Evolutionary conservation across 1,284 basidiomycete genomes (phyloP), one percentile per base, ranked within the genome.

Genomic region (Malassezia caprae): DNA sequence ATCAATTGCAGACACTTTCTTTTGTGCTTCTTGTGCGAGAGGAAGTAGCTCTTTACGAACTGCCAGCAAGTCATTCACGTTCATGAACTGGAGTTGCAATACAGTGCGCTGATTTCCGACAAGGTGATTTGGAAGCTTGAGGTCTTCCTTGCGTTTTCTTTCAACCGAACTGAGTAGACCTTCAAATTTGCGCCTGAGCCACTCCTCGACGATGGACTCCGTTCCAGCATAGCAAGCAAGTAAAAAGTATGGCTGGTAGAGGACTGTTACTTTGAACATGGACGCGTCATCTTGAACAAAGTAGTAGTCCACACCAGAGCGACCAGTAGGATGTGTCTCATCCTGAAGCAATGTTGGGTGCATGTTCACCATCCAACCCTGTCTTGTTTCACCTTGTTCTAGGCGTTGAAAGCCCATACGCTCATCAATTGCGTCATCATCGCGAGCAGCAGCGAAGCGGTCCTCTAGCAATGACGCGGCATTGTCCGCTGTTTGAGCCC

Each of bases 221-320:
- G 85, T 86, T 1, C 90, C 90, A 52, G 78, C 59, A 84, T 65
- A 64, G 82, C 87, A 93, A 2, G 85, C 85, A 60, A 98, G 85
- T 62, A 82, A 82, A 68, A 99, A 96, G 76, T 98, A 98, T 0
- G 94, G 94, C 73, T 96, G 88, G 69, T 93, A 93, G 51, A 84
- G 81, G 56, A 88, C 80, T 1, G 93, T 98, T 62, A 83, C 85
- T 75, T 98, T 98, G 81, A 99, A 98, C 83, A 88, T 88, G 30
- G 82, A 83, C 4, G 93, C 93, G 61, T 96, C 90, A 69, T 98
- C 91, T 77, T 96, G 84, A 64, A 98, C 90, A 69, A 99, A 98
- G 76, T 96, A 96, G 67, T 85, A 96, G 71, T 99, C 93, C 10
- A 99, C 91, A 10, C 86, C 86, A 62, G 83, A 84, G 15, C 64